A percentile compares a stretch with the other conserved stretches of the same genome.
Conservation (phyloP, 306 rosid species). For the Canavalia ensiformis region DNA sequence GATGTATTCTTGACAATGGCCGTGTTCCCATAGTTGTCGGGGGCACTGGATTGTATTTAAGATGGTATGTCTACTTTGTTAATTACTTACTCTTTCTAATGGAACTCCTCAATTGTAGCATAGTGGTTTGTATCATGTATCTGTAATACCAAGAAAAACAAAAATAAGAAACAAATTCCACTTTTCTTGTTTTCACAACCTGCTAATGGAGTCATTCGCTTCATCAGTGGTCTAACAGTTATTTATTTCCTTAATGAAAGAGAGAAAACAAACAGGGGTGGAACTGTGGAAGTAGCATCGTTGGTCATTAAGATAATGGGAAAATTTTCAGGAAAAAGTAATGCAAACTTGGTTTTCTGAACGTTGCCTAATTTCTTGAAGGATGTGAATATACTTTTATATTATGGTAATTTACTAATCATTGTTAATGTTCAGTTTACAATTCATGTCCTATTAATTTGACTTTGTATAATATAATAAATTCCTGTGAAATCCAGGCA, state of each 20-base stretch:
- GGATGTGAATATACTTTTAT: conserved; percentile 21
- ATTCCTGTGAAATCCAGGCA: conserved; percentile 41
- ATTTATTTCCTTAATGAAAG: conserved; percentile 9
- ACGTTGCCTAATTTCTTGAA: conserved; percentile 31
- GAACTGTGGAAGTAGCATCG: background rate
- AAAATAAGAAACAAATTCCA: conserved; percentile 37
- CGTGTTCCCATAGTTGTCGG: conserved; percentile 92
- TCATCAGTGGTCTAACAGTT: conserved; percentile 21
- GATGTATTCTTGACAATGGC: conserved; percentile 74
- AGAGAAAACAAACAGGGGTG: conserved; percentile 1
- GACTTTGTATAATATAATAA: conserved; percentile 26
- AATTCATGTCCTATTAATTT: conserved; percentile 1
- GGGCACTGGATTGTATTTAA: conserved; percentile 93
- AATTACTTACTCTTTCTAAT: conserved; percentile 22
- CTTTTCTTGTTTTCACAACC: conserved; percentile 25
- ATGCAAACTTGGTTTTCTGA: conserved; percentile 34
- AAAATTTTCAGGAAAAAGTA: conserved; percentile 16
- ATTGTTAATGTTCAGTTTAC: conserved; percentile 4
- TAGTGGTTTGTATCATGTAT: conserved; percentile 35
- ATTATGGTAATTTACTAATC: conserved; percentile 31
- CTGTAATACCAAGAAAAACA: conserved; percentile 3
- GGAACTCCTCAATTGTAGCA: conserved; percentile 12
- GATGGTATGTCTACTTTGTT: conserved; percentile 70
- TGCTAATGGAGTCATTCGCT: conserved; percentile 24
- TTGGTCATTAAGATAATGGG: conserved; percentile 24